A percentile compares a stretch with the other conserved stretches of the same genome.
Conservation (phyloP, 345 rosid species). For the Toxicodendron radicans region DNA sequence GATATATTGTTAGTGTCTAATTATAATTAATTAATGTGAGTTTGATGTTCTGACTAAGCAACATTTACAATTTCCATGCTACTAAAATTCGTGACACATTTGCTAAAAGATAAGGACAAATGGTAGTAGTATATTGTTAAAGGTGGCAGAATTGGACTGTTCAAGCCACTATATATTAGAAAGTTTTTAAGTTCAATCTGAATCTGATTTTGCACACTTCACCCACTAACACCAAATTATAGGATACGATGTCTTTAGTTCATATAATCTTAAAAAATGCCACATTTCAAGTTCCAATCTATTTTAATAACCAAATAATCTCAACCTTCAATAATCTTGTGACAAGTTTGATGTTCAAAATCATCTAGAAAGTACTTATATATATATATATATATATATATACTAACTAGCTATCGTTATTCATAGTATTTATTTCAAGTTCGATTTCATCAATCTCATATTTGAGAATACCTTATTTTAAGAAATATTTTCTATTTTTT, state of each 20-base stretch:
- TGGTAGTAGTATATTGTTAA: background rate
- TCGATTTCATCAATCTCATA: no score
- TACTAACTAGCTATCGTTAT: no score
- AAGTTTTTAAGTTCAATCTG: background rate
- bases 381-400: no score
- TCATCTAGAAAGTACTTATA: no score
- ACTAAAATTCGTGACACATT: slow-evolving; percentile 13
- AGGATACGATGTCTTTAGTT: background rate
- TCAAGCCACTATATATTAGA: background rate
- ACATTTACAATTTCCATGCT: background rate
- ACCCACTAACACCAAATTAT: slow-evolving; percentile 10
- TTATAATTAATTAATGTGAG: slow-evolving; percentile 21
- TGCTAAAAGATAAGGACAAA: slow-evolving; percentile 10
- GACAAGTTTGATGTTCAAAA: no score
- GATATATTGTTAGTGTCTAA: slow-evolving; percentile 21
- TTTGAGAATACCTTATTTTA: no score
- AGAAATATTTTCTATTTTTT: no score
- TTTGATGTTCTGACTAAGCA: background rate
- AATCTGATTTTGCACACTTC: background rate
- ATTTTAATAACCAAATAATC: background rate
- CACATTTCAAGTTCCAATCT: no score
- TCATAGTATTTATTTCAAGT: no score
- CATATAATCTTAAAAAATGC: background rate
- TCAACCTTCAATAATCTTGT: background rate
- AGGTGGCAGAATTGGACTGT: slow-evolving; percentile 13